These are phyloP conservation scores for Trypanosoma conorhini DNA, from an alignment of 208 protist species.

Conservation along the genomic window DNA sequence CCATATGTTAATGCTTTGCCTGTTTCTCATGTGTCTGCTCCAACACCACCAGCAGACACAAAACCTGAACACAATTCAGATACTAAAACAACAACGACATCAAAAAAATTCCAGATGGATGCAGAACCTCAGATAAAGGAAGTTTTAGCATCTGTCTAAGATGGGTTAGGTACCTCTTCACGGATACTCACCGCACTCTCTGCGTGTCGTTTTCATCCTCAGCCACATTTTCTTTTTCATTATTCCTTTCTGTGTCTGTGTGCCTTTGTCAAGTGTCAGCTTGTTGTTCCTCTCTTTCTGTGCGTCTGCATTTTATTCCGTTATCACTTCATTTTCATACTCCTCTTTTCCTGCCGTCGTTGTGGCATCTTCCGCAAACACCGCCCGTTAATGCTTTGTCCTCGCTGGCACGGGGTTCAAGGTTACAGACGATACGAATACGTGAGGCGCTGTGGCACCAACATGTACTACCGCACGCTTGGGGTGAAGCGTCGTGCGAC, in stretches of 20 bases:
- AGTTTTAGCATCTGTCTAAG: background rate
- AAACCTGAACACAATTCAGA: background rate
- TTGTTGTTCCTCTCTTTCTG: slow-evolving; percentile 2
- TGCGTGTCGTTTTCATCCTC: background rate
- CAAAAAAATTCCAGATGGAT: background rate
- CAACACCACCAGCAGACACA: background rate
- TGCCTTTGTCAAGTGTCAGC: too few species aligned
- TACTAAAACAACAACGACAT: background rate
- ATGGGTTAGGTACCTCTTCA: background rate
- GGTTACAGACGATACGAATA: background rate
- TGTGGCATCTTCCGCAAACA: background rate
- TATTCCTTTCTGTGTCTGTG: background rate
- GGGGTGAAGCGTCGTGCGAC: slow-evolving; percentile 65
- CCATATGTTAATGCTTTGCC: slow-evolving; percentile 6
- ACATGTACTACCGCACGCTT: slow-evolving; percentile 71
- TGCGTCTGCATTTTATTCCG: background rate
- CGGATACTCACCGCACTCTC: slow-evolving; percentile 6
- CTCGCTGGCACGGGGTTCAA: background rate
- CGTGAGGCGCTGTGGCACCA: background rate
- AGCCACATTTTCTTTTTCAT: background rate
- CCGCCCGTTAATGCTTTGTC: background rate
- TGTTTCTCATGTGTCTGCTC: background rate
- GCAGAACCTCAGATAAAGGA: background rate
- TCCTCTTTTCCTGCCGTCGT: background rate
- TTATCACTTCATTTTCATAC: slow-evolving; percentile 8